Evolutionary conservation across 371 early-diverging fungal species (phyloP).

Genomic region (Mortierella sp.): DNA sequence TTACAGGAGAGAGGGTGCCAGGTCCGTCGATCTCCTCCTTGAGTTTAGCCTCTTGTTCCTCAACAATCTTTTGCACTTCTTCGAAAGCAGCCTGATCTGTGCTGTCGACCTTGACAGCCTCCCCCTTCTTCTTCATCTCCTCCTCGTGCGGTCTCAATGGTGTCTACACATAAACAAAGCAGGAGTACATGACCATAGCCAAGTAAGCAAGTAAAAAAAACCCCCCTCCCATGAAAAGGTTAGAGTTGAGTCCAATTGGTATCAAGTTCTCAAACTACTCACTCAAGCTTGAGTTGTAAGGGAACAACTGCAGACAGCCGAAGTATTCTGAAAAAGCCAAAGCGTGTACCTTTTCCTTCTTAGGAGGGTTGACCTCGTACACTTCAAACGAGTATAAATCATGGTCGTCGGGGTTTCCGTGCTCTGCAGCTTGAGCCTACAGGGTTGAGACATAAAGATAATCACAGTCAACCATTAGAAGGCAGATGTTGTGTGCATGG

Average conservation of each 20-base stretch:
- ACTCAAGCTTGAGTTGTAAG: too few species aligned
- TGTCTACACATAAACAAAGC: slow-evolving; percentile 39
- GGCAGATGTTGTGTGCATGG: background rate
- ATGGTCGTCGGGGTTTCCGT: slow-evolving; percentile 78
- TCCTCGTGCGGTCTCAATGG: slow-evolving; percentile 71
- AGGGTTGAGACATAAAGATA: background rate
- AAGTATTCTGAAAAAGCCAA: background rate
- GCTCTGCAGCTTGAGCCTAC: slow-evolving; percentile 29
- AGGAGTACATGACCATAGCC: background rate
- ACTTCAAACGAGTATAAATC: slow-evolving; percentile 81
- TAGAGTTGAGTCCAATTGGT: too few species aligned
- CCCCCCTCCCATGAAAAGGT: background rate
- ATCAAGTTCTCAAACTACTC: too few species aligned
- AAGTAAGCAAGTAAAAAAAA: background rate
- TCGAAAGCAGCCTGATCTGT: slow-evolving; percentile 38
- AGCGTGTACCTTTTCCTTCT: slow-evolving; percentile 60
- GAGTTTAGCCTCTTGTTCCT: slow-evolving; percentile 36
- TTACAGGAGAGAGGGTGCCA: slow-evolving; percentile 29
- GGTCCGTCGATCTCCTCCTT: slow-evolving; percentile 42
- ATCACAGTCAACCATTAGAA: background rate
- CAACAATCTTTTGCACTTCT: slow-evolving; percentile 49
- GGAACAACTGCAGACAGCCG: too few species aligned
- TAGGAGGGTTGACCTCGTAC: slow-evolving; percentile 80
- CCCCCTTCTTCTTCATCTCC: slow-evolving; percentile 70
- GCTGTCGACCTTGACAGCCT: slow-evolving; percentile 63